phyloP scores from a whole-genome alignment of 306 rosid species.

The Trifolium dubium region DNA sequence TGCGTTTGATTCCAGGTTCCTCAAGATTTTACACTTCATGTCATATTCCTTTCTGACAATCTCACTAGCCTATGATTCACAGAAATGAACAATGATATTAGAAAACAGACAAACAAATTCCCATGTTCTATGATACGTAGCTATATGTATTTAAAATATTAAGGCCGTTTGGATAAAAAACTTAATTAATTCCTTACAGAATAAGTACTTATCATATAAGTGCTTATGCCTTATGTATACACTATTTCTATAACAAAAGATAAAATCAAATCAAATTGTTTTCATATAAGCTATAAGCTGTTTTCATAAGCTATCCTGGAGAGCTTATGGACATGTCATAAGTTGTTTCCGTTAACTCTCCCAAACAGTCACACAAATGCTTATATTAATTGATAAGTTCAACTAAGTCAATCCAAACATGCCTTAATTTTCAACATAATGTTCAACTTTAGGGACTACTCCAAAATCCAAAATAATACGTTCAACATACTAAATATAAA shows the following conservation, averaged over 20 bases:
- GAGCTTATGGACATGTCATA: neutral
- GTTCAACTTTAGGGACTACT: slow-evolving; percentile 21
- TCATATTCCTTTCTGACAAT: slow-evolving; percentile 83
- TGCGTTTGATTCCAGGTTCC: slow-evolving; percentile 80
- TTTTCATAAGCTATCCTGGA: neutral
- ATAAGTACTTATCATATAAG: neutral
- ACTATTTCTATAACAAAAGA: neutral
- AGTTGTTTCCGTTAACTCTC: neutral
- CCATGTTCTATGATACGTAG: neutral
- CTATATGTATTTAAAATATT: neutral
- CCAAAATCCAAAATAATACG: slow-evolving; percentile 24
- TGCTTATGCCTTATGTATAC: neutral
- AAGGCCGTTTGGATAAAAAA: neutral
- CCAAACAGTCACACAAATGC: neutral
- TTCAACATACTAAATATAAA: slow-evolving; percentile 33
- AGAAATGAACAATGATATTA: slow-evolving; percentile 22
- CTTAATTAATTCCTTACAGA: neutral
- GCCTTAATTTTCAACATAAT: slow-evolving; percentile 11
- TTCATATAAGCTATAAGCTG: too few species aligned
- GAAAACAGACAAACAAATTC: slow-evolving; percentile 8
- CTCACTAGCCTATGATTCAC: slow-evolving; percentile 75
- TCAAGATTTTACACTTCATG: slow-evolving; percentile 71
- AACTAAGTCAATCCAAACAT: neutral
- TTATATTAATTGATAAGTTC: neutral
- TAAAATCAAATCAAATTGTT: neutral